Conservation (phyloP, 331 rosid species). For the Pyracantha coccinea region DNA sequence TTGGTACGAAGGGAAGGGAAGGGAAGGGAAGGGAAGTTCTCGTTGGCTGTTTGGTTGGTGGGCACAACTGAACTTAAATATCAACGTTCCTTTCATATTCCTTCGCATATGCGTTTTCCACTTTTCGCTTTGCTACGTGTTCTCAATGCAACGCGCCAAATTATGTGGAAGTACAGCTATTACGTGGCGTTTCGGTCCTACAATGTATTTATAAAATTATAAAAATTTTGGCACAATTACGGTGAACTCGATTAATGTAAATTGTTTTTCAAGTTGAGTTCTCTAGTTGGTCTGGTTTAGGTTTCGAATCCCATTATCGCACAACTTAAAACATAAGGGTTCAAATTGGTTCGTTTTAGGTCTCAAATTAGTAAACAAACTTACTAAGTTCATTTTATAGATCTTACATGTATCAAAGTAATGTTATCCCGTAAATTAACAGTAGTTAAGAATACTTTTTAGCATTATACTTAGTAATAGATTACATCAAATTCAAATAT, state of each 20-base stretch:
- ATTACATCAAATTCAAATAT: not conserved
- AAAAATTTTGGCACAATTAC: too few relatives aligned
- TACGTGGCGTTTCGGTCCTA: too few relatives aligned
- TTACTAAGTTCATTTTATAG: not conserved
- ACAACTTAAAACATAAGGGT: too few relatives aligned
- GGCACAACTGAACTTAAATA: not conserved
- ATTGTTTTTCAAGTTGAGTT: too few relatives aligned
- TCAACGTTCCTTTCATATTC: not conserved
- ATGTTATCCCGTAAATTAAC: not conserved
- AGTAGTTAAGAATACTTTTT: too few relatives aligned
- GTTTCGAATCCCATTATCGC: not conserved
- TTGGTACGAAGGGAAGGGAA: not conserved
- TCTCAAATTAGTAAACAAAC: not conserved
- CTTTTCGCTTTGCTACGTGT: not conserved
- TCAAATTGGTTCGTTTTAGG: not conserved
- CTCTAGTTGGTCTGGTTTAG: not conserved
- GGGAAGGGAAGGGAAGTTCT: not conserved
- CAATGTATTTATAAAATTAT: too few relatives aligned
- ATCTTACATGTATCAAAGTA: too few relatives aligned
- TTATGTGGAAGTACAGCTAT: not conserved
- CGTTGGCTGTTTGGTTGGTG: not conserved
- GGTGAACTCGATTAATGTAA: too few relatives aligned
- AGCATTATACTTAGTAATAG: not conserved
- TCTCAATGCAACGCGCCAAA: not conserved
- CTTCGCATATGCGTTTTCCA: too few relatives aligned